Percentiles rank a stretch among this genome's conserved stretches.
These are phyloP conservation scores for Mycena rosella DNA, from an alignment of 768 basidiomycete species.

Conservation along the genomic window DNA sequence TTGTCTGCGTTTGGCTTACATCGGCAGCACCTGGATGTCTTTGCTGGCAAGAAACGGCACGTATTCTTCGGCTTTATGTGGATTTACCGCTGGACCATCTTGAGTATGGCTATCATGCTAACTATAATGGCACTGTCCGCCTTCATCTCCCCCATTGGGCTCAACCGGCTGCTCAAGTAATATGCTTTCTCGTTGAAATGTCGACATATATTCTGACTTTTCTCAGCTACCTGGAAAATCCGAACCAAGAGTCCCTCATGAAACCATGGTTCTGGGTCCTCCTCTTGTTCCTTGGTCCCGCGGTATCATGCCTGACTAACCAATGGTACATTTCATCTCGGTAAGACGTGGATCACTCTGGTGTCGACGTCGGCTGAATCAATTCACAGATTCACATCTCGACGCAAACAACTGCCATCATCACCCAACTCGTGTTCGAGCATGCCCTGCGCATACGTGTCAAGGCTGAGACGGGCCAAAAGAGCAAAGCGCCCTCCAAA, in stretches of 20 bases:
- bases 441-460: slow-evolving; percentile 74
- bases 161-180: slow-evolving; percentile 57
- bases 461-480: slow-evolving; percentile 53
- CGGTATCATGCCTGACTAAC: slow-evolving; percentile 55
- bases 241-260: slow-evolving; percentile 60
- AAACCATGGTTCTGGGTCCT: slow-evolving; percentile 83
- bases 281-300: slow-evolving; percentile 63
- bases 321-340: slow-evolving; percentile 69
- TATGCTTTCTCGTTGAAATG: slow-evolving; percentile 2
- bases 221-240: slow-evolving; percentile 68
- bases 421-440: slow-evolving; percentile 57
- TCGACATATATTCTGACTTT: not conserved
- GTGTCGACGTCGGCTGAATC: slow-evolving; percentile 47
- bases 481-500: slow-evolving; percentile 9
- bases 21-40: slow-evolving; percentile 24
- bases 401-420: slow-evolving; percentile 61
- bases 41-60: slow-evolving; percentile 28
- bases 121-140: slow-evolving; percentile 41
- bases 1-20: not conserved
- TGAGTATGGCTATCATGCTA: slow-evolving; percentile 45
- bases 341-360: slow-evolving; percentile 39
- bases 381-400: slow-evolving; percentile 54
- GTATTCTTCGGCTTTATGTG: slow-evolving; percentile 58
- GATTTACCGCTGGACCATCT: slow-evolving; percentile 43
- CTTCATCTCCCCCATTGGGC: slow-evolving; percentile 55